Evolutionary conservation across 1,284 basidiomycete genomes (phyloP), one percentile per base, ranked within the genome.

Genomic region (Salmacisia buchloeana): DNA sequence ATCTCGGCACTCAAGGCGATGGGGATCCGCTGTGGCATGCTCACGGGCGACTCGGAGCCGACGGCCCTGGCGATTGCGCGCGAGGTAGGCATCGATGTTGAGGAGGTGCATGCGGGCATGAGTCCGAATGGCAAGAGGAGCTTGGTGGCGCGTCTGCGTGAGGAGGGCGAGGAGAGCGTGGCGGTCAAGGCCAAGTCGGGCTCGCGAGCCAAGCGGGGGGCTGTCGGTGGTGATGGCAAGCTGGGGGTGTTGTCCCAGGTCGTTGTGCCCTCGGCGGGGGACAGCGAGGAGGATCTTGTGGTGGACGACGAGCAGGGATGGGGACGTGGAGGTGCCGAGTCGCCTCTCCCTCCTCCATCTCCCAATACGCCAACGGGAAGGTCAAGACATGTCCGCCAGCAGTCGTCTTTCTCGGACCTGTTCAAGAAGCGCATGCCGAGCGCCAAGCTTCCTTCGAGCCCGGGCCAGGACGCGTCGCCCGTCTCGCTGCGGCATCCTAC

Each of bases 121-220:
- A 74, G 71, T 38, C 78, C 78, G 13, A 72, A 68, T 52, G 78
- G 75, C 59, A 77, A 80, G 68, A 61, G 71, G 58, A 66, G 65
- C 38, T 67, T 76, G 25, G 60, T 76, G 4, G 25, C 45, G n/a
- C 29, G 31, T 21, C 36, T 33, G 34, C 52, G 60, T n/a, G 63
- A 62, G 46, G 25, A 41, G 46, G 31, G 34, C 2, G n/a, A 58
- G 10, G 46, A 43, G 39, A 43, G 23, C 18, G 39, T 15, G 23
- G 15, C 39, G 39, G 39, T 43, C 39, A 6, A 43, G 39, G 18
- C 39, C 39, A 43, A 18, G 18, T n/a, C n/a, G n/a, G n/a, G n/a
- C n/a, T n/a, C n/a, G n/a, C n/a, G n/a, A 3, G 4, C 25, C 3
- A 33, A 33, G 12, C 3, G 3, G 15, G 7, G 41, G 41, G 41